These are phyloP conservation scores for Tardiomyces blankii DNA, from an alignment of 1,139 yeast genomes.

Conservation along the genomic window DNA sequence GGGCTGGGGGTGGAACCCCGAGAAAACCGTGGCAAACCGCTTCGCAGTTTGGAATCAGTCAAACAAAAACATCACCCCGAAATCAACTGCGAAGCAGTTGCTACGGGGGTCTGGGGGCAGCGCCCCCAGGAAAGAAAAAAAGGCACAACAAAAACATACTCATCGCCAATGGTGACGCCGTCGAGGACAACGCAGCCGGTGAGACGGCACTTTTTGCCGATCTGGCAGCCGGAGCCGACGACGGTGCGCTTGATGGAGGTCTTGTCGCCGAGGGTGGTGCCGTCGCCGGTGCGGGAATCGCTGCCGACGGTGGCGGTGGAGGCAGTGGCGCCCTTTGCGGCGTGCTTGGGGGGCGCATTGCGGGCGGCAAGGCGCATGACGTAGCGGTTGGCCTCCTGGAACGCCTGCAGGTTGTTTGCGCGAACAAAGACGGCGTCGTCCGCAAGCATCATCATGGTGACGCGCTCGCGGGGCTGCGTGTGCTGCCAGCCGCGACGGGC, in stretches of 20 bases:
- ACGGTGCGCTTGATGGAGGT: constrained; percentile 81
- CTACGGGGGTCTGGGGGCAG: no score
- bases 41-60: no score
- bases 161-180: constrained; percentile 67
- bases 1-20: no score
- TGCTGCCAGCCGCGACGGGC: constrained; percentile 92
- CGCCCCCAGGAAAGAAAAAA: background rate
- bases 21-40: no score
- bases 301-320: constrained; percentile 76
- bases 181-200: constrained; percentile 78
- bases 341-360: constrained; percentile 6
- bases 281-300: constrained; percentile 65
- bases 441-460: constrained; percentile 47
- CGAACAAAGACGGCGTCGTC: constrained; percentile 57
- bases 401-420: constrained; percentile 66
- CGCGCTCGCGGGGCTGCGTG: constrained; percentile 42
- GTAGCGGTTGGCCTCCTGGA: constrained; percentile 83
- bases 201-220: constrained; percentile 80
- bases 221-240: constrained; percentile 60
- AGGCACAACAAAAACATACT: constrained; percentile 19
- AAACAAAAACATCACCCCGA: background rate
- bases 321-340: constrained; percentile 50
- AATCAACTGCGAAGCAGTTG: no score
- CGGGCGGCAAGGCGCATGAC: constrained; percentile 44
- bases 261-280: constrained; percentile 54